Conservation (phyloP, 148 eudicot genomes). For the Fagopyrum homotropicum region DNA sequence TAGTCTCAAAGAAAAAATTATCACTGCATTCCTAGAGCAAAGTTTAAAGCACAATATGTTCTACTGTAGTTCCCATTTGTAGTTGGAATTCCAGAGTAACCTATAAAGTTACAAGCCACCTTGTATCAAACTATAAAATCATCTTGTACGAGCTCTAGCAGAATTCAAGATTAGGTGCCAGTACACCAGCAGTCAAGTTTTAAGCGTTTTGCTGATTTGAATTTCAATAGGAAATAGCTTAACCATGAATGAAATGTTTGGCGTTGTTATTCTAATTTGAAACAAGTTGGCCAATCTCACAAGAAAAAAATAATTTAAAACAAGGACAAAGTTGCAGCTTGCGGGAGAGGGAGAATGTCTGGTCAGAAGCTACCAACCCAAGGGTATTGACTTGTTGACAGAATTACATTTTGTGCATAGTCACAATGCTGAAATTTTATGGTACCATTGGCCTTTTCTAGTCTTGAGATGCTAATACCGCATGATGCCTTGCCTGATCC, state of each 20-base stretch:
- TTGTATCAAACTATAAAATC: background rate
- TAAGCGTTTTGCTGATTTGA: background rate
- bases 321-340: background rate
- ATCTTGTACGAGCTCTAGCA: background rate
- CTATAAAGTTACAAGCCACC: background rate
- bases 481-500: background rate
- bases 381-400: background rate
- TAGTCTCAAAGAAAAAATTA: background rate
- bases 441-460: background rate
- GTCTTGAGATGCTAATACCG: background rate
- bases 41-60: background rate
- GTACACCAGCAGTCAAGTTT: background rate
- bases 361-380: background rate
- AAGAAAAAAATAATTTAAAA: background rate
- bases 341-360: background rate
- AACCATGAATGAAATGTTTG: background rate
- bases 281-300: background rate
- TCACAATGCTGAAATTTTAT: background rate
- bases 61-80: background rate
- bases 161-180: background rate
- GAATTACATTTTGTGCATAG: background rate
- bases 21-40: background rate
- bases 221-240: background rate
- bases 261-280: background rate
- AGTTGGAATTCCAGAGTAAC: background rate